phyloP scores from a whole-genome alignment of 2,329 filamentous ascomycete genomes.

The Xenosphaeropsis pyriputrescens region DNA sequence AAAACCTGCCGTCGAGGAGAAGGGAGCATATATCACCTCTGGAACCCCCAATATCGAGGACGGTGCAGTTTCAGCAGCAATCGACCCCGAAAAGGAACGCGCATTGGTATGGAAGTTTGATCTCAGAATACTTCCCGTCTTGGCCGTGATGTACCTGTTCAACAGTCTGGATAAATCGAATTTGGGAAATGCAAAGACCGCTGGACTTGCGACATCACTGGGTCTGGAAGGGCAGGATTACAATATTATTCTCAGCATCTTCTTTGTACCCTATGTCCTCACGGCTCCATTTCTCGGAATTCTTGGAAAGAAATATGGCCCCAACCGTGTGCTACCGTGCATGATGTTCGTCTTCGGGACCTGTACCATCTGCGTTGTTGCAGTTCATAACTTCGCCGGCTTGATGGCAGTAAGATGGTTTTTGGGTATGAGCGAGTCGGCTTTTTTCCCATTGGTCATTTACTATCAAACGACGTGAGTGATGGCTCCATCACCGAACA shows the following conservation, averaged over 20 bases:
- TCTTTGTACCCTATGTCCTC: constrained; percentile 62
- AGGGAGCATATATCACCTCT: too few relatives aligned
- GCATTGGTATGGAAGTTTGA: constrained; percentile 39
- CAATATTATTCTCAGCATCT: constrained; percentile 55
- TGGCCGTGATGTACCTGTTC: constrained; percentile 37
- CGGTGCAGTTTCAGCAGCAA: too few relatives aligned
- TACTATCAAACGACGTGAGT: constrained; percentile 38
- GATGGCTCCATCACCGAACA: constrained; percentile 46
- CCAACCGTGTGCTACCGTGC: constrained; percentile 45
- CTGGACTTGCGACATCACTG: constrained; percentile 33
- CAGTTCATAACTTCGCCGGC: constrained; percentile 29
- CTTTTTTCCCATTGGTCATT: constrained; percentile 36
- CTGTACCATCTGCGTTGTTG: constrained; percentile 30
- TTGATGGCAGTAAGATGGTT: constrained; percentile 32
- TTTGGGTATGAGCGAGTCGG: constrained; percentile 35
- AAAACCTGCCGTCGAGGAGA: too few relatives aligned
- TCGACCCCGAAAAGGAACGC: constrained; percentile 30
- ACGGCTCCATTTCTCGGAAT: constrained; percentile 50
- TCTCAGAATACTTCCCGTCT: constrained; percentile 33
- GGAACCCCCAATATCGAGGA: too few relatives aligned
- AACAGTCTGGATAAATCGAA: constrained; percentile 35
- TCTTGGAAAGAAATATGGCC: constrained; percentile 53
- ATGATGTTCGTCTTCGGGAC: constrained; percentile 42
- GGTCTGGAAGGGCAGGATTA: constrained; percentile 46
- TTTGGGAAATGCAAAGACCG: constrained; percentile 41